These are phyloP conservation scores for Torulaspora pretoriensis DNA, from an alignment of 1,139 yeast genomes.

Conservation along the genomic window DNA sequence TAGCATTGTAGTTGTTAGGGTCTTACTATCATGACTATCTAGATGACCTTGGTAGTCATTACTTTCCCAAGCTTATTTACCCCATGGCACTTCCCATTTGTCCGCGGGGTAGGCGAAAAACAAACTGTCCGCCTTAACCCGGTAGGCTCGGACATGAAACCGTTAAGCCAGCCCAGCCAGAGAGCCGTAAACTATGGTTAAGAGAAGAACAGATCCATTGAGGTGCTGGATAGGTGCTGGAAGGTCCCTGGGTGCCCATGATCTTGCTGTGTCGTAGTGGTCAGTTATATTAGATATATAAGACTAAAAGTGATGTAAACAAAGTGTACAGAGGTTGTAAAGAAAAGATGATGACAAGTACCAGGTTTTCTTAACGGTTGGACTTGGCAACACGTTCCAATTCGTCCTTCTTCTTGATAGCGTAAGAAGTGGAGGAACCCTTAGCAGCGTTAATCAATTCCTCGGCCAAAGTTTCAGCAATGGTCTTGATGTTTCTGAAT, in stretches of 20 bases:
- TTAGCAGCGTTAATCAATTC: slow-evolving; percentile 99
- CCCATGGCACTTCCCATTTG: neutral
- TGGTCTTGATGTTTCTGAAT: slow-evolving; percentile 99
- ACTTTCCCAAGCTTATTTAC: neutral
- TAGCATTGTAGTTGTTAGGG: neutral
- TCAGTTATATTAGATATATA: slow-evolving; percentile 17
- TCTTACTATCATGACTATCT: neutral
- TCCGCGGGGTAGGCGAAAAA: neutral
- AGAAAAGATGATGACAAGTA: slow-evolving; percentile 6
- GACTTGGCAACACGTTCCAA: slow-evolving; percentile 99
- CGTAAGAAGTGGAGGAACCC: slow-evolving; percentile 99
- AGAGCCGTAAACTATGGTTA: too few species aligned
- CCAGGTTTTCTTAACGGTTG: slow-evolving; percentile 76
- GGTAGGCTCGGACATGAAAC: neutral
- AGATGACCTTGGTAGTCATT: slow-evolving; percentile 6
- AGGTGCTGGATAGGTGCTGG: neutral
- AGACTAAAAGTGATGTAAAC: slow-evolving; percentile 10
- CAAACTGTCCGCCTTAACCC: neutral
- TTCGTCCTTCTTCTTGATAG: slow-evolving; percentile 99
- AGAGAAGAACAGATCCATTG: too few species aligned
- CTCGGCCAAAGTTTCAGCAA: slow-evolving; percentile 99
- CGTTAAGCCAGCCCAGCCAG: too few species aligned
- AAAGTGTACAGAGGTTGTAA: slow-evolving; percentile 12
- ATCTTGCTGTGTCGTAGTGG: slow-evolving; percentile 9
- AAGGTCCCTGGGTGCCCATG: too few species aligned